Evolutionary conservation across 352 stramenopile genomes (phyloP), one percentile per base, ranked within the genome.

Genomic region (Aphanomyces cochlioides): DNA sequence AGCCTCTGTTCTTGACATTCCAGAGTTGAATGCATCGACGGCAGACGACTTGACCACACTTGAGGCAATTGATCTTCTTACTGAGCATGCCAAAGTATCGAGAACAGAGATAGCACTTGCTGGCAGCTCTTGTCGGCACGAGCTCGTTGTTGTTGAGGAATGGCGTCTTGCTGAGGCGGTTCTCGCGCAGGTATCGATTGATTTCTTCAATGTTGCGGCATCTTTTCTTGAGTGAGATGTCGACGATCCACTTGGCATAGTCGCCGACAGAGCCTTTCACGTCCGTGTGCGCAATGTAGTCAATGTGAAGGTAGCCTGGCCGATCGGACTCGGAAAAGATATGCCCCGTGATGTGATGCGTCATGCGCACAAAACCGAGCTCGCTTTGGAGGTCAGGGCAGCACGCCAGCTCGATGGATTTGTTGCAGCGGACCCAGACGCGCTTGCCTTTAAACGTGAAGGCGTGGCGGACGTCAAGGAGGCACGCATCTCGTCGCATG

Each of bases 271-370:
- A 12, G 43, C 43, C 43, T n/a, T 50, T 50, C 10, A 50, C 43
- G 43, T 50, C 43, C 43, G 43, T 50, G 10, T 50, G 43, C 10
- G 43, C 43, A 50, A 50, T 50, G 43, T 50, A 50, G 43, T n/a
- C 43, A 50, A 50, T 50, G 43, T 50, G 43, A n/a, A 50, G 43
- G 43, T 50, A 50, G 10, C 43, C 43, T n/a, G 43, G 43, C 43
- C 17, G 10, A n/a, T 12, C 17, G 10, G 43, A 50, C 43, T 50
- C 43, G 10, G 17, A n/a, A n/a, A 50, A 50, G 43, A 50, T 50
- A n/a, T 50, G 43, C 1, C 43, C 43, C 17, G 43, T 50, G 17
- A 50, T 50, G 10, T 50, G 10, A n/a, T 50, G 43, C 10, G 10
- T 12, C 43, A 50, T 50, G 43, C 43, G 43, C 43, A 50, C 43